phyloP scores from a whole-genome alignment of 148 eudicot genomes.

The Suaeda aralocaspica region DNA sequence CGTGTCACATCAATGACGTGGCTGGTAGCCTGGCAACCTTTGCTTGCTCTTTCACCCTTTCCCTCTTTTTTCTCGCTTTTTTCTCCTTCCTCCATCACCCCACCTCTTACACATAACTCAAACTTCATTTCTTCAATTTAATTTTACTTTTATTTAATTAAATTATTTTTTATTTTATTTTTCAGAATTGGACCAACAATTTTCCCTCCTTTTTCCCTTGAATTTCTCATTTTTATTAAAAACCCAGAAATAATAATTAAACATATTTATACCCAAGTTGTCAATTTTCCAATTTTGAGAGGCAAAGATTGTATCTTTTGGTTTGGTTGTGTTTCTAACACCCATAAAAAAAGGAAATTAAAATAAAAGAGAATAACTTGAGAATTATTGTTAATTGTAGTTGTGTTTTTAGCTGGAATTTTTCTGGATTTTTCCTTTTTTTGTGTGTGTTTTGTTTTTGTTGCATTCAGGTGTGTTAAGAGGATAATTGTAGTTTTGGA shows the following conservation, averaged over 20 bases:
- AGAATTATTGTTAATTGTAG: no score
- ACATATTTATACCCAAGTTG: conserved; percentile 1
- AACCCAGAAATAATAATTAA: no score
- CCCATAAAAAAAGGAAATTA: neutral
- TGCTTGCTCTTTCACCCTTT: neutral
- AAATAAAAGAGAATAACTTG: no score
- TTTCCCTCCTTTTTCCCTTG: conserved; percentile 22
- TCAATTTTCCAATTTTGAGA: neutral
- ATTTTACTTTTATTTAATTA: no score
- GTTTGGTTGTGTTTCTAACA: neutral
- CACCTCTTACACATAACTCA: neutral
- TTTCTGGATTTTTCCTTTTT: conserved; percentile 2
- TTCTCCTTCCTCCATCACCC: conserved; percentile 16
- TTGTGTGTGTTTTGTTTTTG: no score
- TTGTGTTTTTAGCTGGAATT: neutral
- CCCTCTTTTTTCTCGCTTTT: conserved; percentile 14
- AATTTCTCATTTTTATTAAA: no score
- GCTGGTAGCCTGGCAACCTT: conserved; percentile 31
- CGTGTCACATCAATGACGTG: conserved; percentile 29
- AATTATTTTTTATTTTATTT: no score
- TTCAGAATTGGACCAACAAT: neutral
- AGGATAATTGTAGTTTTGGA: conserved; percentile 2
- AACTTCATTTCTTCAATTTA: no score
- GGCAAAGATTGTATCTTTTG: conserved; percentile 16
- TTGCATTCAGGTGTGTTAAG: conserved; percentile 10